phyloP scores from a whole-genome alignment of 2,329 filamentous ascomycete species.

The Dothideomycetes sp. region DNA sequence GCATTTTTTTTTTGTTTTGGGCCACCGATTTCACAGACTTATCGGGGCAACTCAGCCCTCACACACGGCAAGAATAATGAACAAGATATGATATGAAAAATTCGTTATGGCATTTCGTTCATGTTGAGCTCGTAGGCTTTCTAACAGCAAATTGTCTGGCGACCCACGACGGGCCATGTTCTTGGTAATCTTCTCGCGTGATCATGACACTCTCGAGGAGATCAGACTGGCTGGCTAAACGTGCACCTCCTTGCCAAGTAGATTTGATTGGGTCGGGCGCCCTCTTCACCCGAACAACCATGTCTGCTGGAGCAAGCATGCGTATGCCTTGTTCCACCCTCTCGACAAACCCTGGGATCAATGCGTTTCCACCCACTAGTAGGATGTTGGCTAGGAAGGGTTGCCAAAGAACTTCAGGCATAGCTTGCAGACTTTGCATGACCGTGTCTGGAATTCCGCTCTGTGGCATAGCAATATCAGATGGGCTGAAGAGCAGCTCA shows the following conservation, averaged over 20 bases:
- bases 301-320: slow-evolving; percentile 50
- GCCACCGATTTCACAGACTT: too few relatives aligned
- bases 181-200: slow-evolving; percentile 85
- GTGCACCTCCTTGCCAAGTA: slow-evolving; percentile 78
- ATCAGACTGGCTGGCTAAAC: slow-evolving; percentile 60
- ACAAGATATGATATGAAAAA: too few relatives aligned
- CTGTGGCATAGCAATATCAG: slow-evolving; percentile 76
- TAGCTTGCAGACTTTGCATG: slow-evolving; percentile 61
- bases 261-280: slow-evolving; percentile 66
- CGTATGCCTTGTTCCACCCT: slow-evolving; percentile 44
- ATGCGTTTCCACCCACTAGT: slow-evolving; percentile 76
- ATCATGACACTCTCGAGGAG: slow-evolving; percentile 58
- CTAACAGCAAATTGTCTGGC: slow-evolving; percentile 21
- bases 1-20: too few relatives aligned
- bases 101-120: too few relatives aligned
- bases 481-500: slow-evolving; percentile 79
- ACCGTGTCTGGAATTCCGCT: slow-evolving; percentile 76
- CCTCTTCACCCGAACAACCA: slow-evolving; percentile 62
- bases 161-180: slow-evolving; percentile 53
- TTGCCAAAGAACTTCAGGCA: slow-evolving; percentile 79
- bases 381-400: slow-evolving; percentile 78
- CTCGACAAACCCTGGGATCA: slow-evolving; percentile 72
- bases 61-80: too few relatives aligned
- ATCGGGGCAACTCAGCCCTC: too few relatives aligned
- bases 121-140: slow-evolving; percentile 6